phyloP scores from a whole-genome alignment of 2,329 filamentous ascomycete genomes.

The Trichoderma sp. region DNA sequence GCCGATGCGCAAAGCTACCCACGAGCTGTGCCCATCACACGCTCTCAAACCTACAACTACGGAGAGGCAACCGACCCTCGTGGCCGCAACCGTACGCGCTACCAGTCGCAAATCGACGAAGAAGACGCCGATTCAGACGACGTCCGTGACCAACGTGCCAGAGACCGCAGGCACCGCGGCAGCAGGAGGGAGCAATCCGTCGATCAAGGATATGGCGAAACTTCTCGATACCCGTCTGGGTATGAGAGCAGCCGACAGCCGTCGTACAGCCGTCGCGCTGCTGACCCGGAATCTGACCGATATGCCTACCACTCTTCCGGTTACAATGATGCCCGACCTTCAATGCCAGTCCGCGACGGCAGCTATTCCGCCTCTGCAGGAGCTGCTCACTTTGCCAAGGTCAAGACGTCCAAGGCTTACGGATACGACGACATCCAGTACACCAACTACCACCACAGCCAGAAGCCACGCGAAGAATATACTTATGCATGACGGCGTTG shows the following conservation, averaged over 20 bases:
- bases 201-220: conserved; percentile 27
- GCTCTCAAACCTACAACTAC: conserved; percentile 37
- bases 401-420: conserved; percentile 36
- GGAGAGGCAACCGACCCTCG: conserved; percentile 30
- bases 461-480: conserved; percentile 27
- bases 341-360: conserved; percentile 31
- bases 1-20: conserved; percentile 27
- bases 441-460: conserved; percentile 23
- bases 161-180: conserved; percentile 36
- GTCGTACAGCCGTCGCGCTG: conserved; percentile 31
- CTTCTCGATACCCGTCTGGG: conserved; percentile 32
- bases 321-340: conserved; percentile 30
- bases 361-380: conserved; percentile 31
- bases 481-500: conserved; percentile 26
- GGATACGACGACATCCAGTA: conserved; percentile 33
- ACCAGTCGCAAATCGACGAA: conserved; percentile 36
- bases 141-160: conserved; percentile 30
- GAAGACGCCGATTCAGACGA: conserved; percentile 38
- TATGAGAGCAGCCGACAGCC: conserved; percentile 29
- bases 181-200: conserved; percentile 37
- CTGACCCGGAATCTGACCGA: conserved; percentile 26
- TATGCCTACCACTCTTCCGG: conserved; percentile 28
- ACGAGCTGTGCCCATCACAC: conserved; percentile 31
- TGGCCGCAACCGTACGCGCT: conserved; percentile 38
- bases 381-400: conserved; percentile 29